Evolutionary conservation across 352 stramenopile genomes (phyloP).

Genomic region (Phytophthora megakarya): DNA sequence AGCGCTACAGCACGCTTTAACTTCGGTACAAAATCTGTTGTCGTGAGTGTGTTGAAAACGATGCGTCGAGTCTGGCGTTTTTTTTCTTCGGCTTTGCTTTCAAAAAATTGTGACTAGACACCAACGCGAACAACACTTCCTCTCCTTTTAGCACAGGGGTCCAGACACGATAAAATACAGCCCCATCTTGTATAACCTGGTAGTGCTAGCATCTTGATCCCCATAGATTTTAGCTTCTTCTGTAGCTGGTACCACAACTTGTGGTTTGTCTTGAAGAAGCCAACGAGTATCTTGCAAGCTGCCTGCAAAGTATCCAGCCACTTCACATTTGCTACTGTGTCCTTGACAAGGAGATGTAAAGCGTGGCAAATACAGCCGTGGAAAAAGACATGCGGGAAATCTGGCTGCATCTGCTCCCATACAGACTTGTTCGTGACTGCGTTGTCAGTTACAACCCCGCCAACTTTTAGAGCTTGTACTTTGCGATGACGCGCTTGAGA

Average conservation of each 20-base stretch:
- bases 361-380: slow-evolving; percentile 2
- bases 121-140: not conserved
- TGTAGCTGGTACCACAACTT: not conserved
- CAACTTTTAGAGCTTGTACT: not conserved
- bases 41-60: not conserved
- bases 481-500: not conserved
- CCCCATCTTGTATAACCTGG: not conserved
- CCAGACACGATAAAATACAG: not conserved
- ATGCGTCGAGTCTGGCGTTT: not conserved
- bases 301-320: not conserved
- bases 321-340: not conserved
- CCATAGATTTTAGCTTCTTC: not conserved
- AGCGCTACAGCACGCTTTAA: not conserved
- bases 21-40: not conserved
- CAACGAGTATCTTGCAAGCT: not conserved
- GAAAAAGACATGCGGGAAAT: not conserved
- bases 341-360: not conserved
- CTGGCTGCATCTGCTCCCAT: not conserved
- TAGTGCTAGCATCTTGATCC: not conserved
- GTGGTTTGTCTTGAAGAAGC: not conserved
- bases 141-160: not conserved
- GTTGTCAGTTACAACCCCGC: not conserved
- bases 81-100: slow-evolving; percentile 2
- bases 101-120: not conserved
- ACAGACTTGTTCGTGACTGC: not conserved